Evolutionary conservation across 2,329 filamentous ascomycete species (phyloP).

Genomic region (Fusarium guadeloupense): DNA sequence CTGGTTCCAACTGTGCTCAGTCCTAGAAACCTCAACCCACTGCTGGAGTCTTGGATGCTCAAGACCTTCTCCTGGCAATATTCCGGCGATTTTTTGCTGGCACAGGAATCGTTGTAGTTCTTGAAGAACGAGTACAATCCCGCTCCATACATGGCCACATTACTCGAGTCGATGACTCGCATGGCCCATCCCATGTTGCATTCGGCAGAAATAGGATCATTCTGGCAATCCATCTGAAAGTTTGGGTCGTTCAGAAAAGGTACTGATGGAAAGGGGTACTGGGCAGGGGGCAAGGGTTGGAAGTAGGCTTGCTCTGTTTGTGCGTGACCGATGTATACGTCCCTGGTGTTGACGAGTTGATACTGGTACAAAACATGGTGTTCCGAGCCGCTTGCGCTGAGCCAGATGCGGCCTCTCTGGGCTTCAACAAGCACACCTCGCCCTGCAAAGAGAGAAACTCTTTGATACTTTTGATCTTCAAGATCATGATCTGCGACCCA

Average conservation of each 20-base stretch:
- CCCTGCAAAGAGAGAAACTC: conserved; percentile 62
- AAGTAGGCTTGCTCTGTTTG: conserved; percentile 79
- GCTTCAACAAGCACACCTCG: conserved; percentile 60
- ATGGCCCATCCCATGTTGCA: conserved; percentile 73
- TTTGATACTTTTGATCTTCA: conserved; percentile 58
- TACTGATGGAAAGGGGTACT: conserved; percentile 62
- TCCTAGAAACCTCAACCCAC: conserved; percentile 40
- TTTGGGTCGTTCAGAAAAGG: conserved; percentile 46
- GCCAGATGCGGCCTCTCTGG: conserved; percentile 58
- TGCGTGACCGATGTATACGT: conserved; percentile 70
- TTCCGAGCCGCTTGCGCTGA: conserved; percentile 72
- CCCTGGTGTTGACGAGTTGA: conserved; percentile 66
- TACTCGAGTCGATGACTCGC: conserved; percentile 64
- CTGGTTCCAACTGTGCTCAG: conserved; percentile 44
- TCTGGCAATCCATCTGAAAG: conserved; percentile 38
- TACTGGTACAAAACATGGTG: conserved; percentile 76
- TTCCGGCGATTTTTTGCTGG: conserved; percentile 51
- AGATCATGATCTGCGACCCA: conserved; percentile 65
- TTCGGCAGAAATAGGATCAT: conserved; percentile 55
- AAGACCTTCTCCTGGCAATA: conserved; percentile 59
- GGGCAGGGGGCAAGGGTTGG: conserved; percentile 70
- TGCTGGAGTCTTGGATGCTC: conserved; percentile 36
- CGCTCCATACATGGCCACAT: conserved; percentile 68
- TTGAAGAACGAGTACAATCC: conserved; percentile 76
- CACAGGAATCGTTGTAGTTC: conserved; percentile 65